Base-by-base conservation (phyloP, 768 basidiomycete species). In the Pisolithus orientalis region DNA sequence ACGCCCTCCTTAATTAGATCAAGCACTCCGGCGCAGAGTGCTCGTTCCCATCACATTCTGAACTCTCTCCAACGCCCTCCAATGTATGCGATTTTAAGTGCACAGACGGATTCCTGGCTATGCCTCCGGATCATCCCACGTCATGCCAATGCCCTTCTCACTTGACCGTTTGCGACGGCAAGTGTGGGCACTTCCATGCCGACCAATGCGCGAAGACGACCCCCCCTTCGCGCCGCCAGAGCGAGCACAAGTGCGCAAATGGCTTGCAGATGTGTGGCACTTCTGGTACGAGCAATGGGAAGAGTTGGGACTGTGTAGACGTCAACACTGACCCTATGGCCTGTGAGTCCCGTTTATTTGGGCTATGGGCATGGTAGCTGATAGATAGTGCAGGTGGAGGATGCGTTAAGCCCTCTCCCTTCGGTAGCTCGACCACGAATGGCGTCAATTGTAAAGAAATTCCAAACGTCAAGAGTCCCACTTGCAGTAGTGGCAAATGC, bases 361-460 rank as follows among this genome's bases (percentile, higher is more conserved):
- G 11, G 25, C 5, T 5, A 4, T 5, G 3, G 2, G 24, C 7
- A 6, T 45, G n/a, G 9, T 14, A 5, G 6, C 42, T 50, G 13
- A 50, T 11, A 25, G 16, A 11, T 21, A 1, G 6, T 28, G 21
- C 44, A 73, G 71, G 72, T 45, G 72, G 72, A 3, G 72, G 71
- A 1, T 73, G 72, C 42, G 56, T 60, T 48, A 53, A 62, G 40
- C 53, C 58, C 3, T 57, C 60, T 39, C 55, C 63, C 21, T 59
- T 62, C 34, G 57, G 56, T n/a, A 38, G 43, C 16, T 42, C 55
- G 8, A 52, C 57, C 5, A 47, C 47, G 0, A 21, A 4, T 1
- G 72, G 70, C 5, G 57, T 62, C 14, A 65, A 74, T 51, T 74
- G 72, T 51, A 65, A 62, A 25, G 47, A 57, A 1, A 63, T 74